Evolutionary conservation across 257 asterid species (phyloP), one percentile per base, ranked within the genome.

Genomic region (Primulina huaijiensis): DNA sequence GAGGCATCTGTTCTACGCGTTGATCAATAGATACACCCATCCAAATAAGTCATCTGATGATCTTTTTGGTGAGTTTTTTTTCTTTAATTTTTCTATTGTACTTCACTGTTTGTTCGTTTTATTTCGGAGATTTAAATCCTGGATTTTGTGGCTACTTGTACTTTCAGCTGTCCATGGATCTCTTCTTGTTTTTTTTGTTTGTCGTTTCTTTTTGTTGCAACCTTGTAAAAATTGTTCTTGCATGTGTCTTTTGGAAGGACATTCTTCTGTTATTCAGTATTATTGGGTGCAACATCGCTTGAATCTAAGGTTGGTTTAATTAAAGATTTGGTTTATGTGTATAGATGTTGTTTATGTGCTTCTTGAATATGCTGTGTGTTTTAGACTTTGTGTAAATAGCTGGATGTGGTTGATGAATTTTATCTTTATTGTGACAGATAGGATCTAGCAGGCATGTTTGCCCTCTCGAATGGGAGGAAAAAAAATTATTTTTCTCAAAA

Each of bases 91-190:
- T 8, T 57, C 5, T 11, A 12, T 10, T 31, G 60, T 63, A 62
- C 33, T 30, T 8, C 8, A 25, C 11, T 58, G 56, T 17, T 10
- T 19, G 40, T 70, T 6, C 20, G 64, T 50, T 50, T 50, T 50
- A 5, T 43, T 50, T 50, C 37, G 70, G 11, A 31, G 58, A 23
- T 72, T 56, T 5, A 6, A 55, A 14, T 63, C 27, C 63, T 60
- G 73, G 69, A 66, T 70, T 63, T 33, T 73, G 20, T 58, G 33
- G 33, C 40, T 43, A 14, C 33, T 43, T 63, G 16, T 57, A 23
- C 64, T 64, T 68, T 30, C 30, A 23, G 60, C 50, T 43, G 29
- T 33, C 53, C 31, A 20, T 79, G 83, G 80, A 79, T 79, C 79
- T 71, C 69, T 60, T 16, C 38, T 74, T 64, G 34, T 31, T 61